Percentiles rank a stretch among this genome's conserved stretches.
phyloP scores from a whole-genome alignment of 306 rosid genomes.

The Delonix regia region DNA sequence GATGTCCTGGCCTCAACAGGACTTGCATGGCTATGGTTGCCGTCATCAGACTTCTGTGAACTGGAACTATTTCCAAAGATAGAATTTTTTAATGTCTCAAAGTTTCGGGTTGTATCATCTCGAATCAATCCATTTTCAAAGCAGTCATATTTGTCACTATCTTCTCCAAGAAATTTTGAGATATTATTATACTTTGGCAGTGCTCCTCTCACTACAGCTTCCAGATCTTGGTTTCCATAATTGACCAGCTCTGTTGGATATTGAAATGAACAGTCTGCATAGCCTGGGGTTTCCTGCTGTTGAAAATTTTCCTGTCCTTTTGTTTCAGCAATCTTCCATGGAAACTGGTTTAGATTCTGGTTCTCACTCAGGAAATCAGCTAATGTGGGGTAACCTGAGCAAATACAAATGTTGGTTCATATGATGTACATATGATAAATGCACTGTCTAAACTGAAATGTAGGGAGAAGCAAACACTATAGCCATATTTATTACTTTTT shows the following conservation, averaged over 20 bases:
- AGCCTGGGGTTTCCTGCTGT: background rate
- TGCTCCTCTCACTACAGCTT: background rate
- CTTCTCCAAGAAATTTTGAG: constrained; percentile 40
- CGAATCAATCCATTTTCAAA: constrained; percentile 17
- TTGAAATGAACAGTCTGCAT: background rate
- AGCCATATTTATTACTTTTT: too few relatives aligned
- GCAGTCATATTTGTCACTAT: background rate
- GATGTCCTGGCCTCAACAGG: background rate
- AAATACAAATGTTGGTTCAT: background rate
- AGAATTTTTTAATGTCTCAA: constrained; percentile 15
- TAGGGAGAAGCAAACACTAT: background rate
- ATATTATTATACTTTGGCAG: constrained; percentile 13
- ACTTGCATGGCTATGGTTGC: background rate
- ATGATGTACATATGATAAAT: background rate
- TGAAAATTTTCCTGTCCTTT: background rate
- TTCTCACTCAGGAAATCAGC: constrained; percentile 16
- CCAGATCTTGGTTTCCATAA: constrained; percentile 30
- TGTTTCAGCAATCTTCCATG: background rate
- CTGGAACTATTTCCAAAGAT: background rate
- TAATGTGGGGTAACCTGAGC: background rate
- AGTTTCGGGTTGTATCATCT: constrained; percentile 5
- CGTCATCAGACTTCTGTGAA: background rate
- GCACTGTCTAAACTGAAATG: constrained; percentile 7
- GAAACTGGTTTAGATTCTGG: constrained; percentile 21
- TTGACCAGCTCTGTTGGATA: background rate